Evolutionary conservation across 1,284 basidiomycete species (phyloP), one percentile per base, ranked within the genome.

Genomic region (Porodaedalea pini): DNA sequence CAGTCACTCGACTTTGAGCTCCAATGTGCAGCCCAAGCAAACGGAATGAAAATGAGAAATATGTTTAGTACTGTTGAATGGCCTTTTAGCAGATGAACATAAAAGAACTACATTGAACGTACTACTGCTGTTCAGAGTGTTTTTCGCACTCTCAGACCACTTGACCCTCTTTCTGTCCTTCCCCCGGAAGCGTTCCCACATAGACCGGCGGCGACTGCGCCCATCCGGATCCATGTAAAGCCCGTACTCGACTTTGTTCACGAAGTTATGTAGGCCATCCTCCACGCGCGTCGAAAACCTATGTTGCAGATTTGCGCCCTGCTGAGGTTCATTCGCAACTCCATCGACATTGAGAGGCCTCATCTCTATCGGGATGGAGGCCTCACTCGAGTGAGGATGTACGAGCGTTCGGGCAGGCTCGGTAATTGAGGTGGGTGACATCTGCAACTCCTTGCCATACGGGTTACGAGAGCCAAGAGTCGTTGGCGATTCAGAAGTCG

Each of bases 11-110:
- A 25, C 51, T 15, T 47, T 47, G 10, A n/a, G n/a, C 15, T 31
- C 54, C 81, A 86, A 64, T 86, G 81, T 0, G 78, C 74, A 1
- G 71, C 75, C 85, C 85, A 89, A 6, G 85, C 81, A 32, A 87
- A 61, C 0, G 86, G 85, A 7, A 87, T 75, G 63, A 83, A 75
- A 1, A 87, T 19, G n/a, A 87, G 63, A 31, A 88, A 73, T 0
- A 79, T n/a, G 62, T 86, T 88, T 17, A 86, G 65, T 75, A 78
- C 83, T 85, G 43, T 15, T 13, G 3, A 19, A 19, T 17, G 48
- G 34, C 25, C 1, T 6, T 2, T 48, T 21, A 31, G 32, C 41
- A 47, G 17, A 32, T 5, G 19, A 31, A 2, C 7, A 27, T 7
- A 31, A 27, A 15, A 45, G 37, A 13, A 27, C 15, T 17, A 40